Evolutionary conservation across 306 rosid species (phyloP).

Genomic region (Casuarina equisetifolia): DNA sequence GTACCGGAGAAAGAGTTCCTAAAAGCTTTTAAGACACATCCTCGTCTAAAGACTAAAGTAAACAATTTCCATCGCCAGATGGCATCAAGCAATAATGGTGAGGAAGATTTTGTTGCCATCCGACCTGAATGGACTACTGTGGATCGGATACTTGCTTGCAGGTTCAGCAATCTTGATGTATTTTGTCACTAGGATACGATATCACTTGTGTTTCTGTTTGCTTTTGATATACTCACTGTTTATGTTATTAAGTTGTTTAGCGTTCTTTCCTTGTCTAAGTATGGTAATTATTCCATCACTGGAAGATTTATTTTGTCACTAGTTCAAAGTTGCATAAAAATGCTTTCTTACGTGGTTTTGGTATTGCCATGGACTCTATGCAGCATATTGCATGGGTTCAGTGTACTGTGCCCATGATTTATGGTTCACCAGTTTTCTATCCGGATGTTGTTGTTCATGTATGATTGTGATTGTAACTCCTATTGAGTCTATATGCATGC

Average conservation of each 20-base stretch:
- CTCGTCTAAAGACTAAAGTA: conserved; percentile 83
- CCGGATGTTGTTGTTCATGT: neutral
- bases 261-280: neutral
- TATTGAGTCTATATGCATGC: neutral
- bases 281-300: neutral
- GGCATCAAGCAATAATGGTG: conserved; percentile 63
- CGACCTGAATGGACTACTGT: conserved; percentile 99
- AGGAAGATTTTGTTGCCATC: conserved; percentile 91
- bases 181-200: conserved; percentile 20
- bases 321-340: neutral
- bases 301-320: neutral
- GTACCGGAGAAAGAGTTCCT: conserved; percentile 92
- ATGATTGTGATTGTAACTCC: neutral
- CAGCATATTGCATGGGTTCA: neutral
- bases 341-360: neutral
- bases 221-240: neutral
- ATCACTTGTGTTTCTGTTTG: conserved; percentile 11
- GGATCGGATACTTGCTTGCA: conserved; percentile 91
- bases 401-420: neutral
- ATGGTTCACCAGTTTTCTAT: neutral
- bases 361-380: neutral
- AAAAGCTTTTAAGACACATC: conserved; percentile 85
- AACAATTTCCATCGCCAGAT: conserved; percentile 83
- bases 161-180: conserved; percentile 47
- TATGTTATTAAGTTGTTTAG: neutral